Percentiles rank a stretch among this genome's conserved stretches.
phyloP scores from a whole-genome alignment of 495 filamentous ascomycete species.

The Penicillium chermesinum region DNA sequence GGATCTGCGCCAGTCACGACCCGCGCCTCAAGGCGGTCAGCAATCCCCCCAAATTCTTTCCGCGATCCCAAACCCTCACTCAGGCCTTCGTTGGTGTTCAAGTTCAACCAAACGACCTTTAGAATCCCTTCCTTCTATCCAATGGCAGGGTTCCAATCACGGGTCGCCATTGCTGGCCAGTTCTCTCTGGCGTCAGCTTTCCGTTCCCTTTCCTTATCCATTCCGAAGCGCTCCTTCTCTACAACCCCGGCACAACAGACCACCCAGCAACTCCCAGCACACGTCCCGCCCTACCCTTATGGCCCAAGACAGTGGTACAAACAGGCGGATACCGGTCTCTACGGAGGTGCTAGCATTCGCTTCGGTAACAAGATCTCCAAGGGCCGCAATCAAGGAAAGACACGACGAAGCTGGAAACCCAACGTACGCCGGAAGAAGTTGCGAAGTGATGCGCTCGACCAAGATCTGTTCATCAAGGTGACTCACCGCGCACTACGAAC shows the following conservation, averaged over 20 bases:
- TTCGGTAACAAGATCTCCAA: conserved; percentile 89
- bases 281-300: conserved; percentile 75
- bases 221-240: conserved; percentile 40
- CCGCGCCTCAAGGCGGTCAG: conserved; percentile 37
- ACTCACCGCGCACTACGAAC: conserved; percentile 75
- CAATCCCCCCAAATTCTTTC: conserved; percentile 37
- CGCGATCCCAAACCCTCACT: not conserved
- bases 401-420: conserved; percentile 78
- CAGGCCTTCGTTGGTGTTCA: conserved; percentile 1
- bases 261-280: conserved; percentile 31
- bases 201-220: conserved; percentile 37
- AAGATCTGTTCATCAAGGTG: conserved; percentile 65
- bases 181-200: conserved; percentile 40
- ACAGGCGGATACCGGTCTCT: conserved; percentile 82
- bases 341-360: conserved; percentile 69
- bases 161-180: conserved; percentile 29
- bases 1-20: conserved; percentile 30
- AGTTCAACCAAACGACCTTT: conserved; percentile 2
- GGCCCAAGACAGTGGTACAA: conserved; percentile 76
- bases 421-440: conserved; percentile 79
- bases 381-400: conserved; percentile 69
- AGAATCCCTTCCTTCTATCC: not conserved
- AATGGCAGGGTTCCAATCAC: conserved; percentile 33
- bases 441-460: conserved; percentile 60
- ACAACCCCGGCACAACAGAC: conserved; percentile 34